Evolutionary conservation across 2,329 filamentous ascomycete genomes (phyloP).

Genomic region (Neoarthrinium moseri): DNA sequence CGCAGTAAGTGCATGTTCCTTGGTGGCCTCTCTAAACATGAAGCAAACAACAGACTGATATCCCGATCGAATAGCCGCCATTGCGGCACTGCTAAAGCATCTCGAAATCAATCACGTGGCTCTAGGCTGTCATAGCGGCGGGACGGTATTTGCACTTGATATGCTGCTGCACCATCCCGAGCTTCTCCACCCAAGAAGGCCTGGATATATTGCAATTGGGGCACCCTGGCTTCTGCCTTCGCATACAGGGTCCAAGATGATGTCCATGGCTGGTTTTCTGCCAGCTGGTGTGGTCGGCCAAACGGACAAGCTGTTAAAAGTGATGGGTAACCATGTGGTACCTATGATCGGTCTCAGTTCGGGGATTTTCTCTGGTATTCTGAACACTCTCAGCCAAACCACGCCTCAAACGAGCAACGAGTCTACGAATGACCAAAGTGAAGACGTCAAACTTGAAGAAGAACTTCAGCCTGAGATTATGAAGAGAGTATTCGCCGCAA

Average conservation of each 20-base stretch:
- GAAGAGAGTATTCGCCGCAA: not conserved
- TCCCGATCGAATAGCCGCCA: not conserved
- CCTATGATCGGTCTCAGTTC: not conserved
- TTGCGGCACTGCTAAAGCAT: not conserved
- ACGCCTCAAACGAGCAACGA: not conserved
- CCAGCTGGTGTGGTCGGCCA: not conserved
- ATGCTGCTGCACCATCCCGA: not conserved
- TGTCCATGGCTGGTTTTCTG: not conserved
- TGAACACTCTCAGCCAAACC: not conserved
- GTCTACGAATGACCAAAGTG: no score
- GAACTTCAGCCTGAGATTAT: not conserved
- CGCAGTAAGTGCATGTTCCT: not conserved
- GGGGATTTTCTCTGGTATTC: not conserved
- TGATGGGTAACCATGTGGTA: not conserved
- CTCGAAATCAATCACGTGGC: not conserved
- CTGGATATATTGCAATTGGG: not conserved
- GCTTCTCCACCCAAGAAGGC: not conserved
- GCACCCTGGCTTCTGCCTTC: not conserved
- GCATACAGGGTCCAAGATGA: not conserved
- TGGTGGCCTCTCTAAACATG: no score
- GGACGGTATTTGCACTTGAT: not conserved
- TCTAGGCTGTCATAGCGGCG: not conserved
- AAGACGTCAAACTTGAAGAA: not conserved
- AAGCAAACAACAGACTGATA: no score
- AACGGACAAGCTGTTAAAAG: not conserved